Conservation (phyloP, 768 basidiomycete species). For the Psilocybe cyanescens region DNA sequence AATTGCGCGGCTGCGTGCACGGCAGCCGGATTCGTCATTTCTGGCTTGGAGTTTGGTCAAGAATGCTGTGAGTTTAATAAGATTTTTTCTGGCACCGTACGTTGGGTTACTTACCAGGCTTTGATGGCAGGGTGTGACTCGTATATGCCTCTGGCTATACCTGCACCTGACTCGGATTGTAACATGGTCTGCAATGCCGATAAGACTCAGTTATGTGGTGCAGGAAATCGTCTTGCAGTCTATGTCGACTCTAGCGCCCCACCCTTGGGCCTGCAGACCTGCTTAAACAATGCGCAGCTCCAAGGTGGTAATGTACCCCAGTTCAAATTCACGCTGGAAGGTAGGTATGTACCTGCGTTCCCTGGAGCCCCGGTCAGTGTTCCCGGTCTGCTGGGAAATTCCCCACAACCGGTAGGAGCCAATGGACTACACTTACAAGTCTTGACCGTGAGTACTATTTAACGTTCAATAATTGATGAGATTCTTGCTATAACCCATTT, state of each 20-base stretch:
- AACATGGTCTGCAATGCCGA: conserved; percentile 16
- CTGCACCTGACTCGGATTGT: conserved; percentile 16
- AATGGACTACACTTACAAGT: conserved; percentile 7
- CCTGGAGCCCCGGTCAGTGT: conserved; percentile 10
- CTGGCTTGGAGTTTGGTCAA: conserved; percentile 21
- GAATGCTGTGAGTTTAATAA: conserved; percentile 18
- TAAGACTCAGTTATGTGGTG: conserved; percentile 18
- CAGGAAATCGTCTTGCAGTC: conserved; percentile 20
- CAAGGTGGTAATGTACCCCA: conserved; percentile 7
- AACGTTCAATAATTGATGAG: background rate
- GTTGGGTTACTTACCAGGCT: background rate
- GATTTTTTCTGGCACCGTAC: background rate
- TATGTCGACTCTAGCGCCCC: conserved; percentile 18
- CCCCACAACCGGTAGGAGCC: background rate
- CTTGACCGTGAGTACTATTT: background rate
- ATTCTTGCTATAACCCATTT: background rate
- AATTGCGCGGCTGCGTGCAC: conserved; percentile 19
- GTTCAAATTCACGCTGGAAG: conserved; percentile 15
- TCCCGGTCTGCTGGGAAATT: conserved; percentile 6
- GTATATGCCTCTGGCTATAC: conserved; percentile 18
- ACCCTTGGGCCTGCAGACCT: conserved; percentile 5
- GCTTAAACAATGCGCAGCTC: conserved; percentile 13
- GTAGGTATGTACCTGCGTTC: conserved; percentile 9
- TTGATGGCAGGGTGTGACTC: conserved; percentile 19
- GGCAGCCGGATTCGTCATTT: conserved; percentile 14